Evolutionary conservation across 495 filamentous ascomycete genomes (phyloP), one percentile per base, ranked within the genome.

Genomic region (Cudoniella acicularis): DNA sequence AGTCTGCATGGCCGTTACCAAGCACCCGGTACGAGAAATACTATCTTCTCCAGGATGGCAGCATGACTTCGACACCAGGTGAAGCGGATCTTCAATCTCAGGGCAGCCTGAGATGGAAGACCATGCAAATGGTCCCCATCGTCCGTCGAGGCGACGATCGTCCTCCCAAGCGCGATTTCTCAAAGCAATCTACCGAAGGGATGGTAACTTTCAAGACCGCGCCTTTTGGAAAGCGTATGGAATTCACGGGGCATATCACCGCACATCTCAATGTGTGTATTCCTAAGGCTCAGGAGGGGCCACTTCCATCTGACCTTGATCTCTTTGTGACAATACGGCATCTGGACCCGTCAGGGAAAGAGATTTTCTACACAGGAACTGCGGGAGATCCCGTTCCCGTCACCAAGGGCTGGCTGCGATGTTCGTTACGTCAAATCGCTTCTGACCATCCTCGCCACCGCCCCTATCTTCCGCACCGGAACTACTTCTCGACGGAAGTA

Each of bases 301-400:
- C 57, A 1, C n/a, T n/a, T n/a, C n/a, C n/a, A n/a, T n/a, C n/a
- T n/a, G 86, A 89, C 51, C 82, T 89, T 18, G 86, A 89, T 64
- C 67, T 89, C 27, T 89, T 88, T 66, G 52, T 87, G 17, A 86
- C 84, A 0, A 70, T 88, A 10, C 77, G 86, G 1, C 74, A 89
- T 64, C 74, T 87, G 45, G 73, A 73, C 3, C 64, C 79, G 0
- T 60, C 69, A 10, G 83, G 82, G 1, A 77, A 80, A 40, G 85
- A 89, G 52, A 73, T 89, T 2, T 80, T 76, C 59, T 89, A 88
- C 68, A 89, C 86, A 10, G 83, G 84, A 26, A 77, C 76, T 10
- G 72, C 71, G 3, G 76, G 76, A 17, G 75, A 79, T 52, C 70
- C 72, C 0, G 69, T 79, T 0, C 80, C 80, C 10, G 61, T 81